A percentile compares a stretch with the other conserved stretches of the same genome.
phyloP scores from a whole-genome alignment of 129 eudicot genomes.

The Flaveria sonorensis region DNA sequence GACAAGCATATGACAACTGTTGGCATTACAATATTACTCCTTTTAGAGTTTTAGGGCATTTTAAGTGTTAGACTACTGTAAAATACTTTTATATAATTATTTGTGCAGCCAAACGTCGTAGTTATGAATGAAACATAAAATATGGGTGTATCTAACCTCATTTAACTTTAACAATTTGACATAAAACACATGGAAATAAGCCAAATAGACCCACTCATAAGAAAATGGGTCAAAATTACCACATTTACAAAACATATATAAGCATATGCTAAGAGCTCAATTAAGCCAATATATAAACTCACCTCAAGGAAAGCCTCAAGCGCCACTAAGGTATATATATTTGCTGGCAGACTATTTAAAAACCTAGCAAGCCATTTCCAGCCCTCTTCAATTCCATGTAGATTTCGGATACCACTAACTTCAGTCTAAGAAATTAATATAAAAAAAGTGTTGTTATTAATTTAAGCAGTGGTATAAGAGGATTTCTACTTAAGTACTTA shows the following conservation, averaged over 20 bases:
- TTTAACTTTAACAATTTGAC: neutral
- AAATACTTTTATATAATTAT: neutral
- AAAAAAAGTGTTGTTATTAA: neutral
- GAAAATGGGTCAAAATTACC: neutral
- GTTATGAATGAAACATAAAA: no score
- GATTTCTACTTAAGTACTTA: neutral
- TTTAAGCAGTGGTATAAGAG: neutral
- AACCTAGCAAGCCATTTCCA: conserved; percentile 97
- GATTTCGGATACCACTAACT: conserved; percentile 54
- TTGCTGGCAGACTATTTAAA: conserved; percentile 78
- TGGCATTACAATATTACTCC: neutral
- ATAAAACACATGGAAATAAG: neutral
- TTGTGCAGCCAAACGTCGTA: neutral
- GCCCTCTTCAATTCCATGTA: conserved; percentile 84
- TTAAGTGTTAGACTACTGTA: neutral
- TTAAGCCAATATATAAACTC: conserved; percentile 28
- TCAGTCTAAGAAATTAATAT: conserved; percentile 62
- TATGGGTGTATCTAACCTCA: neutral
- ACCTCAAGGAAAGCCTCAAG: conserved; percentile 77
- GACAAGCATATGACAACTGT: neutral
- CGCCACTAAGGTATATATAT: conserved; percentile 60
- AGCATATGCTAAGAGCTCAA: neutral
- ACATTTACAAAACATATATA: conserved; percentile 11
- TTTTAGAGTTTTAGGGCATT: neutral
- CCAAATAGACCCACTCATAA: conserved; percentile 3